These are phyloP conservation scores for Verticillium klebahnii DNA, from an alignment of 2,329 filamentous ascomycete genomes.

Conservation along the genomic window DNA sequence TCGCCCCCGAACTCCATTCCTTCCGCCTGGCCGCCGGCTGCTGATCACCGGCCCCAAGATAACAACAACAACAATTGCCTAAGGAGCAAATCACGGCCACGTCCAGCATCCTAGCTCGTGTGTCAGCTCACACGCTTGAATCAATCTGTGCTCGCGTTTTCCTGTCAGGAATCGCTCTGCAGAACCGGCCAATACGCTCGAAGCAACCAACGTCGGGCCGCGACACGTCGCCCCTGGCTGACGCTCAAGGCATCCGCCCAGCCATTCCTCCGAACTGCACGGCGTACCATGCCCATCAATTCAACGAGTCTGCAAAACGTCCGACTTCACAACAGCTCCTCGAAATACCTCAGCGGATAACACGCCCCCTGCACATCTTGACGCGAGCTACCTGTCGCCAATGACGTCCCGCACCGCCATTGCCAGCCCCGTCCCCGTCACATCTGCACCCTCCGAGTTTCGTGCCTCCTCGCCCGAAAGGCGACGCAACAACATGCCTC, in stretches of 20 bases:
- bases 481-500: conserved; percentile 59
- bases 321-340: conserved; percentile 48
- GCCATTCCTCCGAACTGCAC: conserved; percentile 50
- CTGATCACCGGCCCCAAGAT: not conserved
- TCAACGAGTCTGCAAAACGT: conserved; percentile 40
- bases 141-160: not conserved
- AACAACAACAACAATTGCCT: not conserved
- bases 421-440: conserved; percentile 33
- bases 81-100: not conserved
- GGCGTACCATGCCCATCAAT: conserved; percentile 50
- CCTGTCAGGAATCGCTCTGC: not conserved
- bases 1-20: not conserved
- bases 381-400: conserved; percentile 22
- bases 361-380: conserved; percentile 23
- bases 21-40: not conserved
- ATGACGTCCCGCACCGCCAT: conserved; percentile 45
- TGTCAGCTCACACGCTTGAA: not conserved
- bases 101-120: not conserved
- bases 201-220: not conserved
- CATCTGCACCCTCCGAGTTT: conserved; percentile 27
- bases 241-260: conserved; percentile 23
- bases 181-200: not conserved
- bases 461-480: conserved; percentile 37
- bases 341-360: conserved; percentile 15
- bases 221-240: not conserved